phyloP scores from a whole-genome alignment of 75 land plant genomes.

The Selaginella moellendorffii region DNA sequence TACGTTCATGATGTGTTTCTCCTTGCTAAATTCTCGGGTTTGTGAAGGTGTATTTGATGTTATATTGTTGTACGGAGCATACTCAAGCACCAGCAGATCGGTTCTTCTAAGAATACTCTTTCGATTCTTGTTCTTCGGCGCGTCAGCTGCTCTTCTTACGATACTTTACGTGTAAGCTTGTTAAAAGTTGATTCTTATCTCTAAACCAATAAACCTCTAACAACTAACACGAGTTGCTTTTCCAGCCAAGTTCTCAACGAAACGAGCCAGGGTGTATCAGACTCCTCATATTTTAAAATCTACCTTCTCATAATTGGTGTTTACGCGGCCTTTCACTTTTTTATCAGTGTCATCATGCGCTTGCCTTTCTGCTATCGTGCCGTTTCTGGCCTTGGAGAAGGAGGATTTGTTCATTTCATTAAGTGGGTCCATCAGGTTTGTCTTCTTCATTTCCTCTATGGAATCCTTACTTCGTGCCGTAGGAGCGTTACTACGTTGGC shows the following conservation, averaged over 20 bases:
- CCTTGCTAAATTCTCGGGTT: too few relatives aligned
- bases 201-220: too few relatives aligned
- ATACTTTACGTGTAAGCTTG: conserved; percentile 63
- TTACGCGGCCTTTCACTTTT: conserved; percentile 54
- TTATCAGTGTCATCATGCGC: conserved; percentile 37
- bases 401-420: conserved; percentile 47
- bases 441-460: too few relatives aligned
- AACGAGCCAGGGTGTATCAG: conserved; percentile 17
- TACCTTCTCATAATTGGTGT: conserved; percentile 54
- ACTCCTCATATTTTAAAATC: conserved; percentile 45
- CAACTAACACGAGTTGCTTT: too few relatives aligned
- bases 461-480: background rate
- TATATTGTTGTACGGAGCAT: conserved; percentile 77
- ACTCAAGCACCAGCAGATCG: conserved; percentile 45
- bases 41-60: conserved; percentile 67
- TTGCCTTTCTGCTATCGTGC: conserved; percentile 46
- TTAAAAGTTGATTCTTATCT: too few relatives aligned
- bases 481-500: conserved; percentile 94
- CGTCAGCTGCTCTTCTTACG: conserved; percentile 28
- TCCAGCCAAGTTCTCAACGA: conserved; percentile 66
- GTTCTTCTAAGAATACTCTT: conserved; percentile 59
- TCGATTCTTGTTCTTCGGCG: conserved; percentile 64
- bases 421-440: conserved; percentile 98
- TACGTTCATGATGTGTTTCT: conserved; percentile 23
- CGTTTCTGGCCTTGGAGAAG: conserved; percentile 44